Evolutionary conservation across 495 filamentous ascomycete genomes (phyloP).

Genomic region (Penicillium herquei): DNA sequence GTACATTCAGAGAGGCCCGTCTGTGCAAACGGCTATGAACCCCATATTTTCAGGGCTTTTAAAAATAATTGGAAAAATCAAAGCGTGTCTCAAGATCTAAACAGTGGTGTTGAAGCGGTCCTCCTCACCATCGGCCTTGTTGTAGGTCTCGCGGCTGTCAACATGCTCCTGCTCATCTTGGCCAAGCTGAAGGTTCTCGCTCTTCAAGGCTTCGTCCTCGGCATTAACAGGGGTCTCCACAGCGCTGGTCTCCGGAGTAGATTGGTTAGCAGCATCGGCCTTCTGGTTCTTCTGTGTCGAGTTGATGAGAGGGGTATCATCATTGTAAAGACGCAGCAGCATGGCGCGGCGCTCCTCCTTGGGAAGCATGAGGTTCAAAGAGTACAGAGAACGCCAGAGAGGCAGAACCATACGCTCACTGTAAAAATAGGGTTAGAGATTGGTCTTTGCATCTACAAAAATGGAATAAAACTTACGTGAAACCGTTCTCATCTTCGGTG

Average conservation of each 20-base stretch:
- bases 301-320: slow-evolving; percentile 65
- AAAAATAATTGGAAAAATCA: too few species aligned
- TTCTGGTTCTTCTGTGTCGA: slow-evolving; percentile 37
- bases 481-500: slow-evolving; percentile 63
- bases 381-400: slow-evolving; percentile 84
- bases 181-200: slow-evolving; percentile 37
- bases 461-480: slow-evolving; percentile 46
- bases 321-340: slow-evolving; percentile 87
- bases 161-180: slow-evolving; percentile 40
- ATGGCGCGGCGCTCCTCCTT: slow-evolving; percentile 95
- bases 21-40: background rate
- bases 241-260: slow-evolving; percentile 19
- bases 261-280: slow-evolving; percentile 1
- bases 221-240: slow-evolving; percentile 23
- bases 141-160: slow-evolving; percentile 39
- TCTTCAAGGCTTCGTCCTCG: slow-evolving; percentile 36
- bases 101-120: slow-evolving; percentile 46
- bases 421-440: slow-evolving; percentile 15
- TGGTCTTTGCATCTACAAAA: background rate
- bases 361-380: slow-evolving; percentile 91
- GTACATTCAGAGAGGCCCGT: background rate
- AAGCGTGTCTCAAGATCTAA: slow-evolving; percentile 12
- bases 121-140: slow-evolving; percentile 42
- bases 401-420: slow-evolving; percentile 82
- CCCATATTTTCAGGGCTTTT: too few species aligned